Evolutionary conservation across 2,329 filamentous ascomycete genomes (phyloP).

Genomic region (Phyllosticta citriasiana): DNA sequence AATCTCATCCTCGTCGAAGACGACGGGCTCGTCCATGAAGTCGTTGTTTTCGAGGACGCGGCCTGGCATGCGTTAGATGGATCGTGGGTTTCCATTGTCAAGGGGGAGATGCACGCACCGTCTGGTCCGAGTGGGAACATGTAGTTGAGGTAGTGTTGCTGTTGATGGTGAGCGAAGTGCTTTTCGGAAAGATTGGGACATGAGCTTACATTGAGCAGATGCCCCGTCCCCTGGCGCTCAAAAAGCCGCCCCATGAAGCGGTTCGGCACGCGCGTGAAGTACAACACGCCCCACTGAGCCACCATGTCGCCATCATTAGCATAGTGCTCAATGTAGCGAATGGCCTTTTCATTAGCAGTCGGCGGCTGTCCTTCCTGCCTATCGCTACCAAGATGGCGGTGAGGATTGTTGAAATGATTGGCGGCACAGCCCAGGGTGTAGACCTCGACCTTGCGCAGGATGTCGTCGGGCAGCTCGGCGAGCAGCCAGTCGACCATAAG

Average conservation of each 20-base stretch:
- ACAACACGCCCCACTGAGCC: conserved; percentile 61
- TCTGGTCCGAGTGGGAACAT: conserved; percentile 47
- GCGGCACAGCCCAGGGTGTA: conserved; percentile 69
- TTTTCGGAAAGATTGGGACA: not conserved
- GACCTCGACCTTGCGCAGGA: conserved; percentile 42
- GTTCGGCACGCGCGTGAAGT: conserved; percentile 49
- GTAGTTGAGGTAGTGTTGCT: conserved; percentile 50
- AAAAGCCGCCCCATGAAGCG: conserved; percentile 42
- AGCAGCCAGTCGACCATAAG: conserved; percentile 69
- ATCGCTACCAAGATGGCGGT: conserved; percentile 17
- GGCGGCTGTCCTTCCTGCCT: not conserved
- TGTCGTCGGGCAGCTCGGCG: conserved; percentile 41
- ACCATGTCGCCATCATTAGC: conserved; percentile 67
- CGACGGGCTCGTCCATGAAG: conserved; percentile 49
- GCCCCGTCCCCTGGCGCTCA: conserved; percentile 25
- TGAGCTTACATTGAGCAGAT: conserved; percentile 30
- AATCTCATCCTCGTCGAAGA: not conserved
- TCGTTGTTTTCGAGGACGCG: conserved; percentile 43
- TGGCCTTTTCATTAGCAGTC: conserved; percentile 30
- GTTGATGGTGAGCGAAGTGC: not conserved
- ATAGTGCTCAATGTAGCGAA: conserved; percentile 72
- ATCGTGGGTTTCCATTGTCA: too few relatives aligned
- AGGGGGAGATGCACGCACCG: conserved; percentile 6
- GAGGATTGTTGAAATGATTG: conserved; percentile 74
- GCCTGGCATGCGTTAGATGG: conserved; percentile 9